Evolutionary conservation across 148 eudicot species (phyloP).

Genomic region (Diospyros lotus): DNA sequence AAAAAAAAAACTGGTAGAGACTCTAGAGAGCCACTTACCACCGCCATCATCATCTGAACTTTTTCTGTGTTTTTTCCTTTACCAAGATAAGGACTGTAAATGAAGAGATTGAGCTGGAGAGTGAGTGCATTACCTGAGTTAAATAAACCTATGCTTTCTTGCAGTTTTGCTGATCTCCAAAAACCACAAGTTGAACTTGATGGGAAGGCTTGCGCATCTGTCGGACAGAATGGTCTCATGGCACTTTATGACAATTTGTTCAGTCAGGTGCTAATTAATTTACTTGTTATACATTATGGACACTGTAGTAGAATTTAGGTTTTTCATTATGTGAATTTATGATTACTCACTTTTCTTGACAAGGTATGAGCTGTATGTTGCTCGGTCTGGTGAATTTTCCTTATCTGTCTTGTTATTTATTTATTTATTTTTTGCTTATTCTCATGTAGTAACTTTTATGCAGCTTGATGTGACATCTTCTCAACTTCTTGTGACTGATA

Average conservation of each 20-base stretch:
- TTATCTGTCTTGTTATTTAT: neutral
- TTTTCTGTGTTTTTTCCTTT: neutral
- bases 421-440: constrained; percentile 7
- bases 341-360: neutral
- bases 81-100: neutral
- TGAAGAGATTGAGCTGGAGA: neutral
- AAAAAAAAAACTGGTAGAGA: neutral
- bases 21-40: neutral
- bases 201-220: constrained; percentile 99
- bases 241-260: constrained; percentile 85
- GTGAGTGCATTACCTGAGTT: neutral
- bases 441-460: constrained; percentile 13
- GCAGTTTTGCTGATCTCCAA: constrained; percentile 92
- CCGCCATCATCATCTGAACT: neutral
- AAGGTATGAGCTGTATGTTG: neutral
- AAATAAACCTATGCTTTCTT: constrained; percentile 12
- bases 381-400: neutral
- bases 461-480: constrained; percentile 94
- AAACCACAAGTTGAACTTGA: constrained; percentile 90
- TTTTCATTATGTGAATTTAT: constrained; percentile 1
- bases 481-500: constrained; percentile 94
- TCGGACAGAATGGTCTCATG: constrained; percentile 96
- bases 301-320: neutral
- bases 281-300: neutral
- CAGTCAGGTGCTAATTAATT: constrained; percentile 58